A percentile compares a stretch with the other conserved stretches of the same genome.
These are phyloP conservation scores for Phalaenopsis equestris DNA, from an alignment of 106 monocot genomes.

Conservation along the genomic window DNA sequence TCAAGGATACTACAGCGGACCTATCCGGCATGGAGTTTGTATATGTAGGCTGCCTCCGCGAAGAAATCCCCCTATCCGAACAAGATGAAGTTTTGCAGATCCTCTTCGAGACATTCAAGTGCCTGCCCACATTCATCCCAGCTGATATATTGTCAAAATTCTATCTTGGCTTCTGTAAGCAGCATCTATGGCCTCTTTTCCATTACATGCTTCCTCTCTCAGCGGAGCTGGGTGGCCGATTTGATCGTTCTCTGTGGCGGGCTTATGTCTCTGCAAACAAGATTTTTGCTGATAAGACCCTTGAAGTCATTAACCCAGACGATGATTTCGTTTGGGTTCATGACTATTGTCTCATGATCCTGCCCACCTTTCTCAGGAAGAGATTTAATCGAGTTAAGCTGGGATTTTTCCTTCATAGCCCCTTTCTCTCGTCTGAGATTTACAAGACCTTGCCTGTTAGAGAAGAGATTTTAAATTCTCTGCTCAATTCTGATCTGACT, in stretches of 20 bases:
- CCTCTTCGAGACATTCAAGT: constrained; percentile 33
- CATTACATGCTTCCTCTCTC: constrained; percentile 45
- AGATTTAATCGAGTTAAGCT: constrained; percentile 44
- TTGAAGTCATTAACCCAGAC: constrained; percentile 50
- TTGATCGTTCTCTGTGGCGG: constrained; percentile 48
- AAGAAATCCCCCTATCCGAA: constrained; percentile 25
- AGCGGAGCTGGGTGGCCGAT: constrained; percentile 35
- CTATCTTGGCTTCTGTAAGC: constrained; percentile 60
- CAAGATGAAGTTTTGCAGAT: constrained; percentile 35
- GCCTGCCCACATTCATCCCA: constrained; percentile 38
- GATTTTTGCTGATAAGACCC: constrained; percentile 45
- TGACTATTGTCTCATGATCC: constrained; percentile 51
- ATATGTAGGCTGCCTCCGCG: constrained; percentile 42
- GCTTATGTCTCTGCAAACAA: constrained; percentile 56
- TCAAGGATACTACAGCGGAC: constrained; percentile 38
- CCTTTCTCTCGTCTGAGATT: constrained; percentile 55
- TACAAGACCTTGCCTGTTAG: constrained; percentile 41
- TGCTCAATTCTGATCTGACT: constrained; percentile 42
- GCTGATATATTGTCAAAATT: constrained; percentile 26
- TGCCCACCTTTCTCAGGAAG: constrained; percentile 51
- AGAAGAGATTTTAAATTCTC: constrained; percentile 35
- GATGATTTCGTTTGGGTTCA: constrained; percentile 61
- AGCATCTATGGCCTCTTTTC: constrained; percentile 47
- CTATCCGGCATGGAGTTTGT: constrained; percentile 75
- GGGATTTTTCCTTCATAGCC: constrained; percentile 54